Percentiles rank a stretch among this genome's conserved stretches.
Evolutionary conservation across 2,329 filamentous ascomycete species (phyloP).

Genomic region (Ophiocordyceps camponoti-saundersi): DNA sequence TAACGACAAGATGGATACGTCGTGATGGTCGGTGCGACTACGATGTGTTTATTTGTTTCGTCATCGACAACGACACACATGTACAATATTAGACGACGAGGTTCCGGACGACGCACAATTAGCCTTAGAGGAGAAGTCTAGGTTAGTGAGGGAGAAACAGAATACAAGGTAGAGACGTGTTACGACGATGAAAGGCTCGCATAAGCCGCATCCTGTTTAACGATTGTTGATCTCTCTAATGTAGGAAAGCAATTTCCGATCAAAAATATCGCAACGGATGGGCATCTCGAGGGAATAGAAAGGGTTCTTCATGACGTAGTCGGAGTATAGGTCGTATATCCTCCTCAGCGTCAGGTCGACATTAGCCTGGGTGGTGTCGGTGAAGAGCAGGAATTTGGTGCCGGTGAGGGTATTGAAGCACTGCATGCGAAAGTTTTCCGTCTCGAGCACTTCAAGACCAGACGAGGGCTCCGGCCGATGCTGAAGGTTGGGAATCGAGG

Average conservation of each 20-base stretch:
- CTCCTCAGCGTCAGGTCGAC: conserved; percentile 68
- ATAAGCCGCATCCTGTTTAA: conserved; percentile 8
- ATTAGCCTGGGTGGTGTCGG: conserved; percentile 73
- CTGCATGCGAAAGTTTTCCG: conserved; percentile 83
- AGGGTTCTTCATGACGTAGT: conserved; percentile 99
- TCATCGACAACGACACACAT: neutral
- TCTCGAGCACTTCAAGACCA: conserved; percentile 84
- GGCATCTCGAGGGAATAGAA: conserved; percentile 99
- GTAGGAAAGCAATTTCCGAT: conserved; percentile 67
- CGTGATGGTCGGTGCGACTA: conserved; percentile 16
- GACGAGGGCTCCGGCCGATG: conserved; percentile 47
- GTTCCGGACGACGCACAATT: neutral
- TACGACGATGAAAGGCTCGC: neutral
- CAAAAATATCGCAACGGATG: conserved; percentile 86
- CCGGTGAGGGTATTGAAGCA: conserved; percentile 93
- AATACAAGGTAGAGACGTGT: neutral
- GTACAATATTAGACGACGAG: conserved; percentile 17
- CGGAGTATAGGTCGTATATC: conserved; percentile 88
- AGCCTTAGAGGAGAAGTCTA: too few relatives aligned
- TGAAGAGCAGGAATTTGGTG: conserved; percentile 90
- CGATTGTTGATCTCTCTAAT: conserved; percentile 55
- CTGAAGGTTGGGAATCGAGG: conserved; percentile 19
- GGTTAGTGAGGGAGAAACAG: too few relatives aligned
- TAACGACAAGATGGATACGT: conserved; percentile 81
- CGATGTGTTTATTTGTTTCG: neutral